These are phyloP conservation scores for Keqinozyma sinolaborantium DNA, from an alignment of 1,139 yeast species.

Conservation along the genomic window DNA sequence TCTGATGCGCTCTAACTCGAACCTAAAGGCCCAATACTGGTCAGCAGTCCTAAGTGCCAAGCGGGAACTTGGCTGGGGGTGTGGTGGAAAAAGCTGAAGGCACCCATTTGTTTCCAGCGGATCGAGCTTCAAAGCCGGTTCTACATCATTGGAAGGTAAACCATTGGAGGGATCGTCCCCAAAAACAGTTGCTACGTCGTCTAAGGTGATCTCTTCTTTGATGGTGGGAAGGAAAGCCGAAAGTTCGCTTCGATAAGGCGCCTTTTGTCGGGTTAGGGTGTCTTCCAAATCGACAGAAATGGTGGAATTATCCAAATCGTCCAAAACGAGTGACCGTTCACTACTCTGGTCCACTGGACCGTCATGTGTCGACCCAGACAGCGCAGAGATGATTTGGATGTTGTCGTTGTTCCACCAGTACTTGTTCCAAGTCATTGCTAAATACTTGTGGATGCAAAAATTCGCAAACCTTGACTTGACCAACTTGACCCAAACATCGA, in stretches of 20 bases:
- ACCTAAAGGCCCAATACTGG: conserved; percentile 12
- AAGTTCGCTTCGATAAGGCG: background rate
- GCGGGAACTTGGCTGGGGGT: no score
- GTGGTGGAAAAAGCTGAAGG: no score
- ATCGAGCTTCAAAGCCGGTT: no score
- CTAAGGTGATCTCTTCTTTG: background rate
- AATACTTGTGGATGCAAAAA: conserved; percentile 11
- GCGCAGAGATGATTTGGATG: conserved; percentile 5
- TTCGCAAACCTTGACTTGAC: no score
- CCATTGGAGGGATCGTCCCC: no score
- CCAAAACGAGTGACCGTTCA: background rate
- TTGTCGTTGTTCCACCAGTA: conserved; percentile 7
- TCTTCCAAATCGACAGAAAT: background rate
- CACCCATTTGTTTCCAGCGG: no score
- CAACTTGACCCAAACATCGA: background rate
- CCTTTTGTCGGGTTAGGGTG: background rate
- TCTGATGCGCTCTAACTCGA: conserved; percentile 10
- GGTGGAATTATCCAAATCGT: background rate
- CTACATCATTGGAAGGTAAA: no score
- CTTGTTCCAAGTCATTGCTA: background rate
- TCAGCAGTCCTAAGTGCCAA: conserved; percentile 11
- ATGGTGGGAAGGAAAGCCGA: background rate
- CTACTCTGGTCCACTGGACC: conserved; percentile 10
- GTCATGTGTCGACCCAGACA: background rate
- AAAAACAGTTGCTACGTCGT: conserved; percentile 3